Evolutionary conservation across 768 basidiomycete species (phyloP).

Genomic region (Hemileccinum rubropunctum): DNA sequence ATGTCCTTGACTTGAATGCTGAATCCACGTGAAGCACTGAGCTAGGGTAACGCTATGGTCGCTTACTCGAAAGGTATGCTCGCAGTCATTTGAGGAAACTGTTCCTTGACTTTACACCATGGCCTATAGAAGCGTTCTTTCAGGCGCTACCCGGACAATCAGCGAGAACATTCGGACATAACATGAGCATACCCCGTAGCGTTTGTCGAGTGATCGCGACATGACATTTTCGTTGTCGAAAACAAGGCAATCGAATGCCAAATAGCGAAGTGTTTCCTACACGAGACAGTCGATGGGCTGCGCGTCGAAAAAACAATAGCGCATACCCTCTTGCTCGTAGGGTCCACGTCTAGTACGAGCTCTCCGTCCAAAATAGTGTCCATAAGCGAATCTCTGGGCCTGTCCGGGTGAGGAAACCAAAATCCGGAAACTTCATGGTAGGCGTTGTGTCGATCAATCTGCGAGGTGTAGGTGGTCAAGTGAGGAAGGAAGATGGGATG

Average conservation of each 20-base stretch:
- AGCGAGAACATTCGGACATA: conserved; percentile 1
- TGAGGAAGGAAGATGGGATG: background rate
- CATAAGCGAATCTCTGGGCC: conserved; percentile 60
- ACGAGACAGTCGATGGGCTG: background rate
- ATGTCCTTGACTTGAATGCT: conserved; percentile 90
- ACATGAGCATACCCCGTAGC: conserved; percentile 74
- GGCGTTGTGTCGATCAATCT: conserved; percentile 95
- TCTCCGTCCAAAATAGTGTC: conserved; percentile 92
- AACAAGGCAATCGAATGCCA: conserved; percentile 93
- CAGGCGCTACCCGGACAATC: conserved; percentile 41
- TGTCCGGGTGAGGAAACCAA: conserved; percentile 87
- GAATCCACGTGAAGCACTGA: conserved; percentile 6
- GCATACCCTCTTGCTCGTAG: conserved; percentile 64
- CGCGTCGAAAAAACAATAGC: background rate
- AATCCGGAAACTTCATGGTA: conserved; percentile 76
- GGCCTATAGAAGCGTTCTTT: conserved; percentile 82
- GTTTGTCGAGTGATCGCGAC: conserved; percentile 74
- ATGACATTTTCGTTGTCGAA: conserved; percentile 86
- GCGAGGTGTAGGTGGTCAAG: conserved; percentile 8
- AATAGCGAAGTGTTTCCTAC: conserved; percentile 77
- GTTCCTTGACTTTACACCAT: conserved; percentile 63
- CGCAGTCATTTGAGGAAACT: conserved; percentile 64
- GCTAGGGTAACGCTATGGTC: background rate
- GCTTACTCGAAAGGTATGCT: conserved; percentile 82
- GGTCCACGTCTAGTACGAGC: conserved; percentile 88